phyloP scores from a whole-genome alignment of 2,329 filamentous ascomycete species.

The Cytospora paraplurivora region DNA sequence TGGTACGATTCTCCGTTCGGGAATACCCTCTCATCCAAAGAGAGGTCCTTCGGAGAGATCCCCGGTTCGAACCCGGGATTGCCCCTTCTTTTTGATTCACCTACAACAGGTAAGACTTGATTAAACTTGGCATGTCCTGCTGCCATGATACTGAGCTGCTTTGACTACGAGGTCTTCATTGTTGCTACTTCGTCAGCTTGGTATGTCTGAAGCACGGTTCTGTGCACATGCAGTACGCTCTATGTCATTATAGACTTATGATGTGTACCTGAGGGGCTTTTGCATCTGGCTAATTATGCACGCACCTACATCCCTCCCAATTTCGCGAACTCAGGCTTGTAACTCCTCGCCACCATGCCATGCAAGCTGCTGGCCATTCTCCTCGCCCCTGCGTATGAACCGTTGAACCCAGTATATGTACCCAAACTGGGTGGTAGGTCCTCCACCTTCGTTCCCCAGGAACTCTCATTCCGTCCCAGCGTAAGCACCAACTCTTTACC shows the following conservation, averaged over 20 bases:
- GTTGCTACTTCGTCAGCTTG: neutral
- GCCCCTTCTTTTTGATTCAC: neutral
- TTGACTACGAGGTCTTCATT: neutral
- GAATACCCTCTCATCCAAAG: neutral
- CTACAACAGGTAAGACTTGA: no score
- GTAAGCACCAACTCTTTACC: slow-evolving; percentile 66
- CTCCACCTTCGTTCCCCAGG: slow-evolving; percentile 60
- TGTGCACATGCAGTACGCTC: neutral
- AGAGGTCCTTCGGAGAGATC: slow-evolving; percentile 7
- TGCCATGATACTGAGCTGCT: neutral
- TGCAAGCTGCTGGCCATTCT: neutral
- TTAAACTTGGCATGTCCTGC: neutral
- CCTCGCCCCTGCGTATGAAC: slow-evolving; percentile 21
- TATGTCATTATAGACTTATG: no score
- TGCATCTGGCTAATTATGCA: neutral
- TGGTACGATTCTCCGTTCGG: slow-evolving; percentile 15
- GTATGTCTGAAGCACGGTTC: neutral
- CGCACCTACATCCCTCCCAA: neutral
- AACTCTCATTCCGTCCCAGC: slow-evolving; percentile 62
- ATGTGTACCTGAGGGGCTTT: neutral
- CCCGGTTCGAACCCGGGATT: slow-evolving; percentile 14
- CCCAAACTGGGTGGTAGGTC: slow-evolving; percentile 65
- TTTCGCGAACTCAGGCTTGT: slow-evolving; percentile 8
- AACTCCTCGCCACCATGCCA: slow-evolving; percentile 1
- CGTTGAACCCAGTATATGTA: slow-evolving; percentile 40